A percentile compares a stretch with the other conserved stretches of the same genome.
phyloP scores from a whole-genome alignment of 2,329 filamentous ascomycete genomes.

The Pseudofabraea citricarpa region DNA sequence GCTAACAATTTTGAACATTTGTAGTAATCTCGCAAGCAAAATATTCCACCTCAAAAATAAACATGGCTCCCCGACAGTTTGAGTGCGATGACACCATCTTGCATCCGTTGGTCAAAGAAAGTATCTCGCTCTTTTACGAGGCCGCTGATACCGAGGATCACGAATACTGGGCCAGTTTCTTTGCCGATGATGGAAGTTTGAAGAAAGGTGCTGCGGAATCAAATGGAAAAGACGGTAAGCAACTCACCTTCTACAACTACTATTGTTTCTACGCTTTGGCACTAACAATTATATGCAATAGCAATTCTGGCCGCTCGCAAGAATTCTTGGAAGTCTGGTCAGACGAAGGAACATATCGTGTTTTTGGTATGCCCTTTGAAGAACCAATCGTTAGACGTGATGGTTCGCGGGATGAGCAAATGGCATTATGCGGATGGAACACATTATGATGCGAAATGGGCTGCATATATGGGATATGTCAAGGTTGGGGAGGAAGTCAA shows the following conservation, averaged over 20 bases:
- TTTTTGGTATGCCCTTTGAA: background rate
- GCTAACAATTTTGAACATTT: too few relatives aligned
- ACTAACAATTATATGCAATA: background rate
- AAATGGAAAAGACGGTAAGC: background rate
- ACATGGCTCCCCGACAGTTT: slow-evolving; percentile 1
- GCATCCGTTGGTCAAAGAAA: background rate
- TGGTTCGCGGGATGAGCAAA: background rate
- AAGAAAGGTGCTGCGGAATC: background rate
- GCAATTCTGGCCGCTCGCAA: background rate
- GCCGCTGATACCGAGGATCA: slow-evolving; percentile 1
- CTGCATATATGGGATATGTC: slow-evolving; percentile 1
- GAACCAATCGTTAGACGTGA: slow-evolving; percentile 1
- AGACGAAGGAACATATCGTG: slow-evolving; percentile 2
- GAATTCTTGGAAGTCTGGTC: background rate
- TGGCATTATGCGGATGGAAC: slow-evolving; percentile 2
- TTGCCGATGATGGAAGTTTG: background rate
- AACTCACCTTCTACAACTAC: too few relatives aligned
- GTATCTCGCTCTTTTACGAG: background rate
- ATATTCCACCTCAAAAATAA: too few relatives aligned
- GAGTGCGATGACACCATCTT: background rate
- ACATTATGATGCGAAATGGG: background rate
- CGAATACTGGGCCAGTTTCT: background rate
- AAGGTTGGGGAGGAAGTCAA: background rate
- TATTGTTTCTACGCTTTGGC: background rate
- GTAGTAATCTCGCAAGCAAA: too few relatives aligned